Evolutionary conservation across 2,329 filamentous ascomycete species (phyloP).

Genomic region (Aureobasidium melanogenum): DNA sequence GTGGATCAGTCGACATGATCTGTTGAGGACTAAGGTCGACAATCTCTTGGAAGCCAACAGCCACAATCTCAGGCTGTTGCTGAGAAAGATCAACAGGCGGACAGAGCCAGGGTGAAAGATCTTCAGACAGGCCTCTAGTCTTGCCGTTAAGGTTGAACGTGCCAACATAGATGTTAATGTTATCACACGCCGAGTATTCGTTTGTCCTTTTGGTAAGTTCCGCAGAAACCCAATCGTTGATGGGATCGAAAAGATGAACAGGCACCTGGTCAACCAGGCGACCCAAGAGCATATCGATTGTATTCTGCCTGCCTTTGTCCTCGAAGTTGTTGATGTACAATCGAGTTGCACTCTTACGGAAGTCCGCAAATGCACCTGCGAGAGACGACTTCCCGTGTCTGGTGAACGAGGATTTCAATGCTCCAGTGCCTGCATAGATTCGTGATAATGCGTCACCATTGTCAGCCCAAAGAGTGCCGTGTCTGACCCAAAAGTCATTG

Average conservation of each 20-base stretch:
- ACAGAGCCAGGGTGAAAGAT: slow-evolving; percentile 80
- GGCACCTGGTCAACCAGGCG: slow-evolving; percentile 73
- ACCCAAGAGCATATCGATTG: slow-evolving; percentile 90
- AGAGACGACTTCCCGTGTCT: slow-evolving; percentile 92
- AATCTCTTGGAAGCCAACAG: slow-evolving; percentile 93
- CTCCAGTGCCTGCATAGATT: slow-evolving; percentile 94
- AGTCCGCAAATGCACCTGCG: slow-evolving; percentile 87
- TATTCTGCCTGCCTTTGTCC: slow-evolving; percentile 85
- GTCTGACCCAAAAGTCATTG: slow-evolving; percentile 82
- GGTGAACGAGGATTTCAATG: slow-evolving; percentile 91
- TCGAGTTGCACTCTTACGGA: slow-evolving; percentile 84
- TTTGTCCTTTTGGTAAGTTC: slow-evolving; percentile 59
- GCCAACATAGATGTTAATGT: slow-evolving; percentile 73
- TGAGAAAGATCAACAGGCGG: slow-evolving; percentile 49
- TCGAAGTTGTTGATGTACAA: slow-evolving; percentile 97
- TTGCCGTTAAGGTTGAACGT: slow-evolving; percentile 95
- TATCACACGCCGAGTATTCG: slow-evolving; percentile 67
- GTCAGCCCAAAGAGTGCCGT: slow-evolving; percentile 92
- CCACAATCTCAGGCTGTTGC: slow-evolving; percentile 72
- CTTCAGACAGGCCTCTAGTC: slow-evolving; percentile 65
- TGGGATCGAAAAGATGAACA: slow-evolving; percentile 84
- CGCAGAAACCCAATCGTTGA: slow-evolving; percentile 78
- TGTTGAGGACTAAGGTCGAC: slow-evolving; percentile 97
- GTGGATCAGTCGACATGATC: slow-evolving; percentile 96
- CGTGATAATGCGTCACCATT: slow-evolving; percentile 90